phyloP scores from a whole-genome alignment of 257 asterid genomes.

The Scutellaria galericulata region DNA sequence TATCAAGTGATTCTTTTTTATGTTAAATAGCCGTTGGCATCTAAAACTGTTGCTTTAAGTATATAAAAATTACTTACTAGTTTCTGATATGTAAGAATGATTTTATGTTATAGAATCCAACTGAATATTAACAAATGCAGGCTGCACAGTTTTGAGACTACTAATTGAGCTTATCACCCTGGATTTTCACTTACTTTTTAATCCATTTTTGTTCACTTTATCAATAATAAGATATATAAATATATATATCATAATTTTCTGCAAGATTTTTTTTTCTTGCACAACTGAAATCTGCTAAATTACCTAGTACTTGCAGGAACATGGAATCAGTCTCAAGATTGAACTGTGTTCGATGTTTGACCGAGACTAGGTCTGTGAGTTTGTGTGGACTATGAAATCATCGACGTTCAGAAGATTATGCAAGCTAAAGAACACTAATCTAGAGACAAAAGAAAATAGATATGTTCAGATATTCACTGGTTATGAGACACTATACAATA shows the following conservation, averaged over 20 bases:
- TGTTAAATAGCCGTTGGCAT: background rate
- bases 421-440: conserved; percentile 45
- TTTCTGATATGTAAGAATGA: no score
- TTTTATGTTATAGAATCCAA: conserved; percentile 30
- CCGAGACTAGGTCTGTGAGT: conserved; percentile 39
- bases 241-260: background rate
- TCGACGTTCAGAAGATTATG: conserved; percentile 39
- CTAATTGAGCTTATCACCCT: background rate
- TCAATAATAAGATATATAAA: no score
- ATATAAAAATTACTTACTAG: no score
- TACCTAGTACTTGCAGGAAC: no score
- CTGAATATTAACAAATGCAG: conserved; percentile 50
- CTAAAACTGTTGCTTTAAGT: background rate
- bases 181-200: conserved; percentile 4
- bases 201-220: background rate
- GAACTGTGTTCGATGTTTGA: conserved; percentile 5
- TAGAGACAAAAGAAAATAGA: conserved; percentile 41
- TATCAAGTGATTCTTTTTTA: background rate
- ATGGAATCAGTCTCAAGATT: no score
- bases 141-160: conserved; percentile 46
- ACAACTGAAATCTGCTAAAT: background rate
- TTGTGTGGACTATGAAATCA: conserved; percentile 49
- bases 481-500: no score
- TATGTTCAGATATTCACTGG: no score
- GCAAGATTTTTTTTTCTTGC: background rate